Evolutionary conservation across 768 basidiomycete species (phyloP).

Genomic region (Leccinellum rugosiceps): DNA sequence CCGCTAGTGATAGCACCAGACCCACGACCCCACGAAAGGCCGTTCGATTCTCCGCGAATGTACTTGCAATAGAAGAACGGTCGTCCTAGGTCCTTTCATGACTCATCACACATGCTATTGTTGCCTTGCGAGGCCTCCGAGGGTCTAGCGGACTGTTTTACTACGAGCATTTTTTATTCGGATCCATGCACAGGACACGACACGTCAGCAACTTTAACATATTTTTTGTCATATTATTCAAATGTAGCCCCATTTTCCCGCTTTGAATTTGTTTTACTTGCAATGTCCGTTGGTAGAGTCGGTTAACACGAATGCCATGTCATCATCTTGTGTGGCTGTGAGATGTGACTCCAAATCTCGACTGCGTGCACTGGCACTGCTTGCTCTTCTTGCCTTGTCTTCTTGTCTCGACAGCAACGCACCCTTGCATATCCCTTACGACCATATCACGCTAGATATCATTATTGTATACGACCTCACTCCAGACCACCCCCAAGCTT

Average conservation of each 20-base stretch:
- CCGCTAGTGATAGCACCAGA: slow-evolving; percentile 34
- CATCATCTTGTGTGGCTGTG: slow-evolving; percentile 30
- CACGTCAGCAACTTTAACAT: slow-evolving; percentile 17
- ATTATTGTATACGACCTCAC: slow-evolving; percentile 3
- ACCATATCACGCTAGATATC: slow-evolving; percentile 4
- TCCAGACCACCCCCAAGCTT: background rate
- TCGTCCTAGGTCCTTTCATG: slow-evolving; percentile 10
- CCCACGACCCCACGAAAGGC: slow-evolving; percentile 52
- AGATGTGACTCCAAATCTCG: background rate
- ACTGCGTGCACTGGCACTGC: background rate
- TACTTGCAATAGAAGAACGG: slow-evolving; percentile 29
- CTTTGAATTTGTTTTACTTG: slow-evolving; percentile 6
- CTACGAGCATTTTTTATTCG: slow-evolving; percentile 21
- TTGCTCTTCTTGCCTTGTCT: background rate
- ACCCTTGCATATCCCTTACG: background rate
- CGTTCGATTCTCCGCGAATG: slow-evolving; percentile 57
- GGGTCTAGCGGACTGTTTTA: slow-evolving; percentile 13
- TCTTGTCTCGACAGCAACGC: background rate
- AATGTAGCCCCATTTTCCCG: slow-evolving; percentile 27
- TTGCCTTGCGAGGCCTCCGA: background rate
- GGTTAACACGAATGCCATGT: slow-evolving; percentile 9
- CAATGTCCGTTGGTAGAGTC: background rate
- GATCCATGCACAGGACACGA: slow-evolving; percentile 20
- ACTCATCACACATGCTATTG: slow-evolving; percentile 1
- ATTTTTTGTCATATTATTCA: slow-evolving; percentile 29